Evolutionary conservation across 768 basidiomycete species (phyloP).

Genomic region (Strobilomyces echinocephalus): DNA sequence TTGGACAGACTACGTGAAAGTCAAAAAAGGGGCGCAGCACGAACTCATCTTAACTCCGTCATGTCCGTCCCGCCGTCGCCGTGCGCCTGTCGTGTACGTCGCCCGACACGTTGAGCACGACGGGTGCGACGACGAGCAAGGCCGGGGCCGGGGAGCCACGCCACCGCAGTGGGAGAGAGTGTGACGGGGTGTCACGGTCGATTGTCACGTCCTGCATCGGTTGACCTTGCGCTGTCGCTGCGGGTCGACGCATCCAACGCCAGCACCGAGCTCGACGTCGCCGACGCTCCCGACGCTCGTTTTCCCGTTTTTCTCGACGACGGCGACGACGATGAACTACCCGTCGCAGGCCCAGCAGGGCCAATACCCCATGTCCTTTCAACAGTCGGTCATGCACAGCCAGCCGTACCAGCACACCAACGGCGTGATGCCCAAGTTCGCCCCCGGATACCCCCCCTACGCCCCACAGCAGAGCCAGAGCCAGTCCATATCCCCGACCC

Average conservation of each 20-base stretch:
- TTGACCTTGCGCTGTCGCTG: slow-evolving; percentile 13
- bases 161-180: slow-evolving; percentile 8
- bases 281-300: slow-evolving; percentile 1
- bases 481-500: slow-evolving; percentile 26
- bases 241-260: slow-evolving; percentile 1
- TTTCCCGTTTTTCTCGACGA: neutral
- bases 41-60: neutral
- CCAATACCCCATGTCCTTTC: slow-evolving; percentile 26
- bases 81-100: neutral
- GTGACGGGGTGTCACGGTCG: slow-evolving; percentile 28
- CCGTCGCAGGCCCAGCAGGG: slow-evolving; percentile 19
- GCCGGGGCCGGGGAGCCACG: neutral
- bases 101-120: neutral
- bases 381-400: slow-evolving; percentile 15
- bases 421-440: slow-evolving; percentile 13
- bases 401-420: slow-evolving; percentile 15
- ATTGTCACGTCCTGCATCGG: slow-evolving; percentile 12
- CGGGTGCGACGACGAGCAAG: neutral
- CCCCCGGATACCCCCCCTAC: slow-evolving; percentile 12
- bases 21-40: neutral
- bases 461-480: slow-evolving; percentile 4
- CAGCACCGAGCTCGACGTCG: slow-evolving; percentile 3
- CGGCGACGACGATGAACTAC: slow-evolving; percentile 24
- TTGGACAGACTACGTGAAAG: neutral
- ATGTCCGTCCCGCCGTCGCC: neutral